Conservation (phyloP, 2,329 filamentous ascomycete species). For the Ascochyta koolunga region DNA sequence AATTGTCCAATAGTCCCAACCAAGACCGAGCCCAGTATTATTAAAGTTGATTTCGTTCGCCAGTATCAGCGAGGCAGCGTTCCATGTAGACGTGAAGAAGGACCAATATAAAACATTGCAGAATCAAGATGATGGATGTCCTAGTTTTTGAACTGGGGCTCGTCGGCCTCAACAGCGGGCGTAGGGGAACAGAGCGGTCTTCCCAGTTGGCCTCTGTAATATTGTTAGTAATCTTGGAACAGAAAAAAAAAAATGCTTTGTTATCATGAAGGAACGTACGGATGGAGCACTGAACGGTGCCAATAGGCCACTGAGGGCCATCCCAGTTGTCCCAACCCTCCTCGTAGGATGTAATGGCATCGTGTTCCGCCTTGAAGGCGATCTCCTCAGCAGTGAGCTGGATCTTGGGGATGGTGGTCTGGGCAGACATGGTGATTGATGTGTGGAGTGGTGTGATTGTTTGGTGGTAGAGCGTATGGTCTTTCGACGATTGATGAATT, state of each 20-base stretch:
- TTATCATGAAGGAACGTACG: constrained; percentile 15
- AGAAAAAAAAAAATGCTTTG: no score
- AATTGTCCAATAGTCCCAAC: constrained; percentile 11
- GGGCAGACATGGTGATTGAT: constrained; percentile 15
- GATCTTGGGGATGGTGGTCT: constrained; percentile 15
- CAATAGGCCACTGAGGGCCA: constrained; percentile 31
- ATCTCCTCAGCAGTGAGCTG: constrained; percentile 21
- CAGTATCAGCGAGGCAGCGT: constrained; percentile 15
- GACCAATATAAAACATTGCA: constrained; percentile 7
- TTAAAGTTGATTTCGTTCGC: constrained; percentile 17
- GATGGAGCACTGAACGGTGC: constrained; percentile 31
- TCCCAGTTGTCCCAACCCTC: constrained; percentile 37
- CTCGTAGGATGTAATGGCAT: constrained; percentile 32
- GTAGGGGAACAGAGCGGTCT: constrained; percentile 15
- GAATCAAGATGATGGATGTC: constrained; percentile 2
- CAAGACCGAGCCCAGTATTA: constrained; percentile 13
- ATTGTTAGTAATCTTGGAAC: constrained; percentile 1
- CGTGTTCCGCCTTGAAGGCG: constrained; percentile 32
- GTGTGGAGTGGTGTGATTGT: background rate
- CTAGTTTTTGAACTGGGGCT: constrained; percentile 20
- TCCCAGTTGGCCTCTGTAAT: constrained; percentile 17
- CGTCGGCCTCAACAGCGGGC: constrained; percentile 17
- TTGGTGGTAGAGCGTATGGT: background rate
- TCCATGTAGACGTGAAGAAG: constrained; percentile 19
- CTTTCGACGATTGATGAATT: constrained; percentile 7